Evolutionary conservation across 345 rosid genomes (phyloP).

Genomic region (Garcia nutans): DNA sequence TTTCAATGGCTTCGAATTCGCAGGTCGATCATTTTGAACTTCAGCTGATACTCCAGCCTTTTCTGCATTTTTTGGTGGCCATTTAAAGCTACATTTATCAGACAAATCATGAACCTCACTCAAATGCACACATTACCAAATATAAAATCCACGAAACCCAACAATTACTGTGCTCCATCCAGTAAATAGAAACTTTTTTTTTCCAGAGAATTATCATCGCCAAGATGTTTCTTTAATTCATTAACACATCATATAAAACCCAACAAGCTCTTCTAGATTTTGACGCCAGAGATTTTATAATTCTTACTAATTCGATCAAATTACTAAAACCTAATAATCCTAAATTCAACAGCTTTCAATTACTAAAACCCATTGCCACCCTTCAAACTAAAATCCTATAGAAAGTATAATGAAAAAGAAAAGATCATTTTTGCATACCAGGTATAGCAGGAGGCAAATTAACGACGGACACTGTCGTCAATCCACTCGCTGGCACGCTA

Average conservation of each 20-base stretch:
- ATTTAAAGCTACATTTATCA: neutral
- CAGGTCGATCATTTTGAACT: conserved; percentile 47
- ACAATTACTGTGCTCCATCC: neutral
- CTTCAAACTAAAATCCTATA: neutral
- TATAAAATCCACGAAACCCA: neutral
- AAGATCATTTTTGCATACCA: conserved; percentile 28
- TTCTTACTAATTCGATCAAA: neutral
- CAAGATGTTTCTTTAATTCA: conserved; percentile 1
- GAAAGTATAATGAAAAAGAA: neutral
- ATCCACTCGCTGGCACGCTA: conserved; percentile 67
- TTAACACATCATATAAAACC: neutral
- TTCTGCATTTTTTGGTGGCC: conserved; percentile 38
- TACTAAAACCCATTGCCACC: neutral
- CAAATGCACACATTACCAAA: neutral
- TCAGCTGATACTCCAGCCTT: conserved; percentile 49
- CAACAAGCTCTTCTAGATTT: neutral
- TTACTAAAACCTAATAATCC: neutral
- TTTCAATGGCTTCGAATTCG: conserved; percentile 57
- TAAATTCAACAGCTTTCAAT: neutral
- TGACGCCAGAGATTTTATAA: neutral
- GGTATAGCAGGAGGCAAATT: conserved; percentile 59
- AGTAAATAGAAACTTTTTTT: neutral
- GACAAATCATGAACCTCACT: neutral
- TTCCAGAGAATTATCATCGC: neutral
- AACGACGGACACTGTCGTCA: conserved; percentile 65